phyloP scores from a whole-genome alignment of 129 eudicot species.

The Solidago caesia region DNA sequence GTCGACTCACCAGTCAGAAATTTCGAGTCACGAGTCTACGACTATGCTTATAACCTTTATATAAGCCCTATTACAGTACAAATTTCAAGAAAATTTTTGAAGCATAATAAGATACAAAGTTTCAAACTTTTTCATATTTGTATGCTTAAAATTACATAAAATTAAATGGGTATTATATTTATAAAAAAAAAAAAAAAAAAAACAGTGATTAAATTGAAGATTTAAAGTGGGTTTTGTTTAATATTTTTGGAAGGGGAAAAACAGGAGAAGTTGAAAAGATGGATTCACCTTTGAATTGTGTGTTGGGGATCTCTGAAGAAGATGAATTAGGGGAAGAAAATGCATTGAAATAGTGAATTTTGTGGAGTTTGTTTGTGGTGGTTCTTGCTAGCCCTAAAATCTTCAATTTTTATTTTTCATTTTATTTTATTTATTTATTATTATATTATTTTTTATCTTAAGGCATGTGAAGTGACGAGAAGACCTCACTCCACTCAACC shows the following conservation, averaged over 20 bases:
- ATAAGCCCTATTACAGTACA: neutral
- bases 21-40: too few relatives aligned
- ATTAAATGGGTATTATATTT: neutral
- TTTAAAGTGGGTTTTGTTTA: slow-evolving; percentile 19
- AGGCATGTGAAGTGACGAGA: slow-evolving; percentile 27
- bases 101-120: slow-evolving; percentile 19
- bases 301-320: neutral
- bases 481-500: slow-evolving; percentile 16
- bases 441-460: neutral
- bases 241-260: neutral
- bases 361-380: slow-evolving; percentile 7
- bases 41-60: neutral
- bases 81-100: slow-evolving; percentile 12
- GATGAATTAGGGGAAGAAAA: slow-evolving; percentile 11
- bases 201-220: neutral
- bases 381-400: slow-evolving; percentile 41
- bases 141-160: slow-evolving; percentile 4
- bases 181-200: neutral
- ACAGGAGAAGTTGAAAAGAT: slow-evolving; percentile 11
- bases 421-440: neutral
- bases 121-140: slow-evolving; percentile 1
- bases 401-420: neutral
- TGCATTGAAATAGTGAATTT: slow-evolving; percentile 16
- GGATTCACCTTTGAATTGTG: slow-evolving; percentile 26
- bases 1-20: too few relatives aligned